A percentile compares a stretch with the other conserved stretches of the same genome.
phyloP scores from a whole-genome alignment of 179 eudicot species.

The Spergularia azorica region DNA sequence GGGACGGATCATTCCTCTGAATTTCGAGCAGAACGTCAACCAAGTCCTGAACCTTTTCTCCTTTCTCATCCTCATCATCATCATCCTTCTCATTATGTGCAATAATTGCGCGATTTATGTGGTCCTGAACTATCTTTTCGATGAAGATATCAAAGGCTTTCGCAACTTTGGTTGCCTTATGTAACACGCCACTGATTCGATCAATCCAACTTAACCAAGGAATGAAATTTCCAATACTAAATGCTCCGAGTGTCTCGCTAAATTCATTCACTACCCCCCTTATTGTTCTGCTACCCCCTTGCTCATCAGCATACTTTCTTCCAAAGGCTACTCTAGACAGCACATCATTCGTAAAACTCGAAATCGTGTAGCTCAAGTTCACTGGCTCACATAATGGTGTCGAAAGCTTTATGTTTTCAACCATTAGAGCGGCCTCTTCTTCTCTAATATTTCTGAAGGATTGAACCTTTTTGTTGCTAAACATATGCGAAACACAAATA shows the following conservation, averaged over 20 bases:
- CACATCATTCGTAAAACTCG: slow-evolving; percentile 11
- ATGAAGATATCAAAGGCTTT: slow-evolving; percentile 16
- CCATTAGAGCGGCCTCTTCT: slow-evolving; percentile 27
- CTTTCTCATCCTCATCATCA: not conserved
- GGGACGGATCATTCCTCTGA: slow-evolving; percentile 5
- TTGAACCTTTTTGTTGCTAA: slow-evolving; percentile 29
- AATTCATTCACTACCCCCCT: slow-evolving; percentile 7
- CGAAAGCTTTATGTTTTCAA: slow-evolving; percentile 23
- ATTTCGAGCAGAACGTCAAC: slow-evolving; percentile 28
- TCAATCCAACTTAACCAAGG: slow-evolving; percentile 33
- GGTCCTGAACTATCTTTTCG: slow-evolving; percentile 21
- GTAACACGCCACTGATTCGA: slow-evolving; percentile 12
- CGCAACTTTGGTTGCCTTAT: slow-evolving; percentile 14
- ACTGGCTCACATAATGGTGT: not conserved
- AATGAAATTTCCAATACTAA: slow-evolving; percentile 29
- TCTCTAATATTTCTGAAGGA: slow-evolving; percentile 27
- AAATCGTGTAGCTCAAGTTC: slow-evolving; percentile 32
- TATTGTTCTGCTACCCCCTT: slow-evolving; percentile 9
- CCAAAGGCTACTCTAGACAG: slow-evolving; percentile 38
- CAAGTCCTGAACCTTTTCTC: slow-evolving; percentile 5
- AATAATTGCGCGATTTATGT: not conserved
- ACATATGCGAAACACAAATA: slow-evolving; percentile 34
- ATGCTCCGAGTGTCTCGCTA: slow-evolving; percentile 27
- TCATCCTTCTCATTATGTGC: not conserved
- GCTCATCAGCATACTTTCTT: slow-evolving; percentile 28